These are phyloP conservation scores for Sanghuangporus weigelae DNA, from an alignment of 1,284 basidiomycete genomes.

Conservation along the genomic window DNA sequence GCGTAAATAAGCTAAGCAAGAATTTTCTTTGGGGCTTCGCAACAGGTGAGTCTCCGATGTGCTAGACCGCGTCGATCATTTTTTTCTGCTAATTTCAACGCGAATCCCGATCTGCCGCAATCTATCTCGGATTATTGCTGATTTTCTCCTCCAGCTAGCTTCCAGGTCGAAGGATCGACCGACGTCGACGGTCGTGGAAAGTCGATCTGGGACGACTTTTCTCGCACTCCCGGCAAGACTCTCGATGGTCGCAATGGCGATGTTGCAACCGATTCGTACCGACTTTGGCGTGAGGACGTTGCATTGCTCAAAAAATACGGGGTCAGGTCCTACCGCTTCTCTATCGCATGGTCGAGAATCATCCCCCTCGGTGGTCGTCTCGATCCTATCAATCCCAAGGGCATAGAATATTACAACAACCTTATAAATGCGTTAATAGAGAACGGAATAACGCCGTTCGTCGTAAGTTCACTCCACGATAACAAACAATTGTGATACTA, in stretches of 20 bases:
- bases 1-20: conserved; percentile 32
- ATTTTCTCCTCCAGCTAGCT: conserved; percentile 22
- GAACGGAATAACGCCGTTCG: conserved; percentile 60
- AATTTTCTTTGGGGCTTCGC: conserved; percentile 72
- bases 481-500: neutral
- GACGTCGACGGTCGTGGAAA: conserved; percentile 52
- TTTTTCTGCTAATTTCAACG: conserved; percentile 7
- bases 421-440: conserved; percentile 63
- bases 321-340: conserved; percentile 62
- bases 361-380: conserved; percentile 64
- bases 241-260: conserved; percentile 63
- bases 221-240: conserved; percentile 59
- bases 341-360: conserved; percentile 69
- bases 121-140: neutral
- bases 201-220: conserved; percentile 74
- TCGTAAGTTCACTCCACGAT: conserved; percentile 39
- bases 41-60: conserved; percentile 43
- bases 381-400: conserved; percentile 65
- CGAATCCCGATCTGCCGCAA: neutral
- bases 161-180: conserved; percentile 66
- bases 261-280: conserved; percentile 66
- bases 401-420: conserved; percentile 63
- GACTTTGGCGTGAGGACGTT: conserved; percentile 63
- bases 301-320: conserved; percentile 55
- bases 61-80: neutral